Conservation (phyloP, 2,329 filamentous ascomycete species). For the Beauveria sp. region DNA sequence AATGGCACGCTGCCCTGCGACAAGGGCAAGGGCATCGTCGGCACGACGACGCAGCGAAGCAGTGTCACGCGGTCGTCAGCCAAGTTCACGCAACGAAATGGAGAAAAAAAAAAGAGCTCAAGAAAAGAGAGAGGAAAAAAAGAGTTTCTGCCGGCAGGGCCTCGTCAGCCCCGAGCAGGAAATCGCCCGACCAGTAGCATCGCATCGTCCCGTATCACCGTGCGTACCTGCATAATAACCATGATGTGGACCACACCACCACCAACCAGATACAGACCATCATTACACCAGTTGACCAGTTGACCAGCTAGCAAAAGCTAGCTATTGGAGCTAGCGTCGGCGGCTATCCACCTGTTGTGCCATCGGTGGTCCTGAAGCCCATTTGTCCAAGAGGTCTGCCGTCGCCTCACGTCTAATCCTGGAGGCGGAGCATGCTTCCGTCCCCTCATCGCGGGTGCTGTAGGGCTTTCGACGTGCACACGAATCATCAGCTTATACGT, state of each 20-base stretch:
- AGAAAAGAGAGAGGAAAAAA: neutral
- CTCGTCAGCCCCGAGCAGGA: neutral
- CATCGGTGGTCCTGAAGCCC: neutral
- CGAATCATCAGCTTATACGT: neutral
- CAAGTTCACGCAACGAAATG: too few species aligned
- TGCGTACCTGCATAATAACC: neutral
- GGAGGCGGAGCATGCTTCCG: neutral
- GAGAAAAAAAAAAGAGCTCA: neutral
- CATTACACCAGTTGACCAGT: neutral
- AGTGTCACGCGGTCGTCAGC: too few species aligned
- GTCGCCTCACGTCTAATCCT: too few species aligned
- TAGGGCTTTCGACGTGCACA: neutral
- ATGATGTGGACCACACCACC: neutral
- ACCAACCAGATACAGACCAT: neutral
- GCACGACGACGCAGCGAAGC: too few species aligned
- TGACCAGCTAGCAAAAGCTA: too few species aligned
- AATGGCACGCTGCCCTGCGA: too few species aligned
- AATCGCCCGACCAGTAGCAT: neutral
- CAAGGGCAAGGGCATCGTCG: too few species aligned
- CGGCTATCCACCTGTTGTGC: neutral
- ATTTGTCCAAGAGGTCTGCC: neutral
- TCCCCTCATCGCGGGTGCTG: neutral
- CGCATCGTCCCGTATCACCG: neutral
- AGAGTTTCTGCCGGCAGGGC: neutral
- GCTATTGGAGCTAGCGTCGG: neutral